Percentiles rank a stretch among this genome's conserved stretches.
Conservation (phyloP, 495 filamentous ascomycete genomes). For the Glutinoglossum americanum region DNA sequence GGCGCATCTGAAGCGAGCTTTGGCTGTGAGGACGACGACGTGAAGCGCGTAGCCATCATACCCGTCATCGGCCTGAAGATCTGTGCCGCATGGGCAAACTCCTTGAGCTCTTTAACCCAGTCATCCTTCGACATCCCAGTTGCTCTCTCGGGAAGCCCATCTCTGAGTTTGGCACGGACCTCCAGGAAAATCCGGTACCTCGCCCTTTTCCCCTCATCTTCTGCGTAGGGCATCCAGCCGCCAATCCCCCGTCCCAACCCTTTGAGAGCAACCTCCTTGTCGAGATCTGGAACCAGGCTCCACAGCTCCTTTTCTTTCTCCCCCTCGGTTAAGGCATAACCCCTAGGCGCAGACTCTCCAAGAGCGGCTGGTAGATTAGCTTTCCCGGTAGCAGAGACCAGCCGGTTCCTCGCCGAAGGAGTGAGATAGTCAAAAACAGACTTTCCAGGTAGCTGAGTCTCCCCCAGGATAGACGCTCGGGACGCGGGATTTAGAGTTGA, state of each 20-base stretch:
- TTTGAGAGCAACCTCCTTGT: constrained; percentile 48
- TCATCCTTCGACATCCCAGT: constrained; percentile 41
- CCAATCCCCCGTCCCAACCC: constrained; percentile 52
- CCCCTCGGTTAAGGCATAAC: constrained; percentile 33
- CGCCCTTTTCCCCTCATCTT: constrained; percentile 52
- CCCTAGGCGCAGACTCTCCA: constrained; percentile 46
- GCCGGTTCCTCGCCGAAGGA: constrained; percentile 51
- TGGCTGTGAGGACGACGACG: constrained; percentile 36
- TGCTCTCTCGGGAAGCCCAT: constrained; percentile 35
- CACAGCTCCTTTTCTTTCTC: constrained; percentile 37
- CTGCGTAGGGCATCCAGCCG: constrained; percentile 68
- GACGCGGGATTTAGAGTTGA: constrained; percentile 59
- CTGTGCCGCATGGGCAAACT: constrained; percentile 72
- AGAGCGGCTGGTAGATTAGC: constrained; percentile 53
- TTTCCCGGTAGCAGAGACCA: constrained; percentile 57
- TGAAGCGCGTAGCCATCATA: constrained; percentile 83
- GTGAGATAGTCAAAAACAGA: constrained; percentile 92
- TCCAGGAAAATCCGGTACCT: constrained; percentile 71
- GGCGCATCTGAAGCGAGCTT: constrained; percentile 16
- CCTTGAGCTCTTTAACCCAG: constrained; percentile 58
- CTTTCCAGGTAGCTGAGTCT: constrained; percentile 66
- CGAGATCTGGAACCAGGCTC: constrained; percentile 48
- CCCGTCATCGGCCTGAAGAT: constrained; percentile 88
- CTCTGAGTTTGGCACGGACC: constrained; percentile 42
- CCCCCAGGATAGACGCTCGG: constrained; percentile 64